phyloP scores from a whole-genome alignment of 1,139 yeast genomes.

The Protomyces macrosporus region DNA sequence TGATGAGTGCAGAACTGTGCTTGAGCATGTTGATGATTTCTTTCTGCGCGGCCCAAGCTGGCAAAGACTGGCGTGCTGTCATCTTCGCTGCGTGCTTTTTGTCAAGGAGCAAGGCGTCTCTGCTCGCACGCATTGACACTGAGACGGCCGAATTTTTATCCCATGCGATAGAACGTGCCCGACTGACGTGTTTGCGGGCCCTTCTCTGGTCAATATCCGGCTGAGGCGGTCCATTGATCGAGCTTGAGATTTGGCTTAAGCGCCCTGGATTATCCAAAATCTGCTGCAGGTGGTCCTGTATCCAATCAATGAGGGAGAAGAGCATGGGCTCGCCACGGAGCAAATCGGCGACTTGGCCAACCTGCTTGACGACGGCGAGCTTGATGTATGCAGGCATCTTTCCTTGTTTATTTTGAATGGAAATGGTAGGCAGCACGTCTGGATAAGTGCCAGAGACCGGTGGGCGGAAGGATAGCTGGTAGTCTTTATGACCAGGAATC shows the following conservation, averaged over 20 bases:
- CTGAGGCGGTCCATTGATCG: slow-evolving; percentile 36
- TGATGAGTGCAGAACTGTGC: slow-evolving; percentile 59
- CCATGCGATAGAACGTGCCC: neutral
- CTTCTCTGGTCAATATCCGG: slow-evolving; percentile 12
- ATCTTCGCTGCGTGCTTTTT: slow-evolving; percentile 39
- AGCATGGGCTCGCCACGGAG: slow-evolving; percentile 66
- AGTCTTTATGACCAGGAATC: slow-evolving; percentile 17
- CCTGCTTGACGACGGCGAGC: slow-evolving; percentile 53
- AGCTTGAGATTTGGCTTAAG: slow-evolving; percentile 45
- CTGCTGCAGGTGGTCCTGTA: slow-evolving; percentile 54
- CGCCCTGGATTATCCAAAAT: slow-evolving; percentile 72
- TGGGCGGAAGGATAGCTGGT: slow-evolving; percentile 42
- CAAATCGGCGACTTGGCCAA: slow-evolving; percentile 41
- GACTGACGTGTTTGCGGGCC: neutral
- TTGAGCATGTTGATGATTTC: slow-evolving; percentile 54
- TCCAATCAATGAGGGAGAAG: slow-evolving; percentile 65
- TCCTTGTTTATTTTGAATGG: slow-evolving; percentile 11
- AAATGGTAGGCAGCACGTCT: slow-evolving; percentile 35
- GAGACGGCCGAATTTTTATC: slow-evolving; percentile 4
- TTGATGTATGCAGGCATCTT: slow-evolving; percentile 51
- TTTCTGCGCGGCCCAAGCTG: slow-evolving; percentile 73
- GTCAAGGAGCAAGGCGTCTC: neutral
- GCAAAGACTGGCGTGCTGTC: slow-evolving; percentile 51
- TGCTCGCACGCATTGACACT: neutral
- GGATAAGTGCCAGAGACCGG: slow-evolving; percentile 43